A percentile compares a stretch with the other conserved stretches of the same genome.
These are phyloP conservation scores for Fusarium bactridioides DNA, from an alignment of 2,329 filamentous ascomycete species.

Conservation along the genomic window DNA sequence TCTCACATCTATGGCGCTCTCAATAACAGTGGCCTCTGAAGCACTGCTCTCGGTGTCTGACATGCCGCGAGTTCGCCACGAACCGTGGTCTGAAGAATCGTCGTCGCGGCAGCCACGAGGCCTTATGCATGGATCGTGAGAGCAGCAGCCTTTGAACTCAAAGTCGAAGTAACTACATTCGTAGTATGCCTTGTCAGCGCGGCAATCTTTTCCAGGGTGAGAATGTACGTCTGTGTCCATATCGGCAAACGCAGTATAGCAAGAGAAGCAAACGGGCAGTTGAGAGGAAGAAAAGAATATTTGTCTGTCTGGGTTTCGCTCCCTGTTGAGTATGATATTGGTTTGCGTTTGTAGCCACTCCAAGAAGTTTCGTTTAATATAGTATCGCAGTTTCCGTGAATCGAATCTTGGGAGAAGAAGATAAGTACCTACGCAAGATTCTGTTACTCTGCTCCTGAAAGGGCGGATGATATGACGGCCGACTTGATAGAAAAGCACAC, in stretches of 20 bases:
- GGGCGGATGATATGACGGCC: not conserved
- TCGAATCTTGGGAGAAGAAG: constrained; percentile 18
- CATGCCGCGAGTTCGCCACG: not conserved
- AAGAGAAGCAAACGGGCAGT: constrained; percentile 1
- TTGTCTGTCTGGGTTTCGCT: not conserved
- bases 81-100: not conserved
- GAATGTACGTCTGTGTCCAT: constrained; percentile 24
- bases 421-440: not conserved
- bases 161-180: constrained; percentile 49
- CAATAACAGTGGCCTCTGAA: not conserved
- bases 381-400: constrained; percentile 23
- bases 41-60: not conserved
- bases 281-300: not conserved
- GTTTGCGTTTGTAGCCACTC: not conserved
- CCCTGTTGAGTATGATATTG: not conserved
- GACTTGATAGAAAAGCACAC: not conserved
- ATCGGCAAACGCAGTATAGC: not conserved
- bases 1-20: not conserved
- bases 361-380: constrained; percentile 13
- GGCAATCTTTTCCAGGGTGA: constrained; percentile 38
- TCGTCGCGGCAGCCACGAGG: constrained; percentile 14
- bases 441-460: not conserved
- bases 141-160: constrained; percentile 53
- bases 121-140: constrained; percentile 52
- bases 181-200: constrained; percentile 47